Conservation (phyloP, 2,329 filamentous ascomycete species). For the Aureobasidium vineae region DNA sequence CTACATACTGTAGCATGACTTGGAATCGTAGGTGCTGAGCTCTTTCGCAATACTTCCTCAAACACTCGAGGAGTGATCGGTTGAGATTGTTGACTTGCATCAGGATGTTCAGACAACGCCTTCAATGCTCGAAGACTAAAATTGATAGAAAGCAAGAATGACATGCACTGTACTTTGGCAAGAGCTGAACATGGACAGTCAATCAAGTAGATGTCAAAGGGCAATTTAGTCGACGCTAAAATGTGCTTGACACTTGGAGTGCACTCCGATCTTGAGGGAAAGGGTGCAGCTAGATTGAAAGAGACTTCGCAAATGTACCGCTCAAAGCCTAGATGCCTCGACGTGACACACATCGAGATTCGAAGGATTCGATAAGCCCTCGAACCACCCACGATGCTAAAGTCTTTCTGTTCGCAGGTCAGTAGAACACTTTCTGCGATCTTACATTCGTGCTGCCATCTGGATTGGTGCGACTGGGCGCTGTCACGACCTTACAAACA, state of each 20-base stretch:
- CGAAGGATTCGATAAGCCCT: background rate
- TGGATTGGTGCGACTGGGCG: background rate
- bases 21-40: background rate
- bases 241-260: background rate
- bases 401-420: background rate
- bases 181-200: background rate
- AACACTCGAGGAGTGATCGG: background rate
- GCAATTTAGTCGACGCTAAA: too few species aligned
- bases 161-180: background rate
- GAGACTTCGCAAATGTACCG: background rate
- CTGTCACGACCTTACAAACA: background rate
- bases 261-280: background rate
- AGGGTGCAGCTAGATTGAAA: background rate
- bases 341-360: conserved; percentile 3
- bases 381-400: background rate
- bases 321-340: background rate
- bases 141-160: background rate
- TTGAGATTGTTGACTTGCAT: background rate
- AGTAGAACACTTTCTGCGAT: background rate
- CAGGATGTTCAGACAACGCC: background rate
- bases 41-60: background rate
- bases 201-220: background rate
- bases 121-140: background rate
- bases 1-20: background rate
- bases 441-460: background rate